Evolutionary conservation across 257 asterid genomes (phyloP), one percentile per base, ranked within the genome.

Genomic region (Nicotiana tomentosiformis): DNA sequence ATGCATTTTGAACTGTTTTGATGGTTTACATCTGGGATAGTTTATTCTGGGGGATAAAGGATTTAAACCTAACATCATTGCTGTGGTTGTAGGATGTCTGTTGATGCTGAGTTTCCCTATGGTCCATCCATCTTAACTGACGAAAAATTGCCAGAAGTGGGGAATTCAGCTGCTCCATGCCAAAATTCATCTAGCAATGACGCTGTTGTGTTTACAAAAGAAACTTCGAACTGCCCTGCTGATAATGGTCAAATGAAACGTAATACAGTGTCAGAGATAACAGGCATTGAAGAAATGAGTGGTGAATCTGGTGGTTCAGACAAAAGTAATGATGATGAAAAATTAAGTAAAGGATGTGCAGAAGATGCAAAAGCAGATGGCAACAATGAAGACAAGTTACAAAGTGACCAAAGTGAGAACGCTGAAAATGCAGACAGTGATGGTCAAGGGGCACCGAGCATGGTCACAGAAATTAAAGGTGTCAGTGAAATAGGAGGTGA

Each of bases 81-180:
- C 60, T 51, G 64, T 76, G 80, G 80, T 76, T 76, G 80, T 76
- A 76, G 80, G 80, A 76, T 76, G 80, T 76, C 80, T 16, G 80
- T 26, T 76, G 80, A 76, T 51, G 64, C 64, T 57, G 80, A 76
- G 64, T 76, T 76, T 51, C 5, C 80, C 39, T 23, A 76, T 51
- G 80, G 80, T 10, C 64, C 64, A 29, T 51, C 39, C 46, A 51
- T 51, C 43, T 76, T 76, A 29, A 51, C 26, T 51, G 80, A 16
- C 0, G 80, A 76, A 51, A 51, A 51, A 15, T 29, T 76, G 46
- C 16, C 80, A 5, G 46, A 49, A 51, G 80, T 51, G 80, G 64
- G 0, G 64, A 76, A 26, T 76, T 29, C 64, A 51, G 80, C 39
- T 51, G 35, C 15, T 76, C 43, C 80, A 51, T 49, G 64, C 53